Conservation (phyloP, 2,329 filamentous ascomycete species). For the Cladosporium sp. region DNA sequence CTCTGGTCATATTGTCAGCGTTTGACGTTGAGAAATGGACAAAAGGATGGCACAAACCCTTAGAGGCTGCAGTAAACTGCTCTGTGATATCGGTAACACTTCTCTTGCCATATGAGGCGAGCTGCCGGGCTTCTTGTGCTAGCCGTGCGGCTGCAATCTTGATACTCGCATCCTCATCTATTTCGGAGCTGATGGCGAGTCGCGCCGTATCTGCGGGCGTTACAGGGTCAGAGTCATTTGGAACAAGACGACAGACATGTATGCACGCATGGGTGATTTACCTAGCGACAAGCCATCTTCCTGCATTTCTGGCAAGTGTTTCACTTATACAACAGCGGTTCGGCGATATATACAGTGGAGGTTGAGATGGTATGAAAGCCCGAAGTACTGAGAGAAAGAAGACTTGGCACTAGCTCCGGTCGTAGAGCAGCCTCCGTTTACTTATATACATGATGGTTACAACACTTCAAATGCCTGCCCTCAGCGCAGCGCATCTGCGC, state of each 20-base stretch:
- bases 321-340: neutral
- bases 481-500: constrained; percentile 18
- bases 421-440: constrained; percentile 20
- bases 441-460: constrained; percentile 33
- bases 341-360: constrained; percentile 6
- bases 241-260: neutral
- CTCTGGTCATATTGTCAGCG: constrained; percentile 32
- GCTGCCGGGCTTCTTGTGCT: constrained; percentile 30
- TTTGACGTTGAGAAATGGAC: neutral
- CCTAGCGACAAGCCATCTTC: constrained; percentile 20
- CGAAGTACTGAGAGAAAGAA: constrained; percentile 18
- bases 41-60: neutral
- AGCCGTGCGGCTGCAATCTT: constrained; percentile 25
- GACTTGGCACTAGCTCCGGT: constrained; percentile 23
- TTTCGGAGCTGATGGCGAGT: constrained; percentile 19
- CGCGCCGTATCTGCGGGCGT: constrained; percentile 17
- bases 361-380: constrained; percentile 14
- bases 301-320: constrained; percentile 14
- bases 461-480: constrained; percentile 22
- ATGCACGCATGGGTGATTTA: neutral
- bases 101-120: constrained; percentile 16
- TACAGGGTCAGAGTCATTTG: neutral
- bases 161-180: constrained; percentile 21
- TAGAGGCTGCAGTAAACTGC: constrained; percentile 38
- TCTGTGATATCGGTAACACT: constrained; percentile 38